phyloP scores from a whole-genome alignment of 257 asterid genomes.

The Salvia splendens region DNA sequence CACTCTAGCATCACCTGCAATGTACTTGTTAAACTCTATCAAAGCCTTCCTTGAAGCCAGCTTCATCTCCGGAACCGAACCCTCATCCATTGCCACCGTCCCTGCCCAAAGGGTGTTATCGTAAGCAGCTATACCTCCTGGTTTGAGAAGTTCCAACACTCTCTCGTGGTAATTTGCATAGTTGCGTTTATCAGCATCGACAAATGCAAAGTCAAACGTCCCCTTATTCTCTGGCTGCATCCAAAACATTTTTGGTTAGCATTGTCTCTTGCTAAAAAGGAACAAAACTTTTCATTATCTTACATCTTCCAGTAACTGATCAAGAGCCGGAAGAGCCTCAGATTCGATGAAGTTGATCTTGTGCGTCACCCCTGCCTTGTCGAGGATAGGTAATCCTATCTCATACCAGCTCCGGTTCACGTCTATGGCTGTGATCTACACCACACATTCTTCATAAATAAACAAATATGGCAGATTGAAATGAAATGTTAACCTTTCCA shows the following conservation, averaged over 20 bases:
- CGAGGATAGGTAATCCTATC: slow-evolving; percentile 53
- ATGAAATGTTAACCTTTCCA: too few relatives aligned
- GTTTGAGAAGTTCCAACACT: slow-evolving; percentile 45
- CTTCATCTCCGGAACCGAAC: slow-evolving; percentile 21
- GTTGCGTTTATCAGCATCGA: slow-evolving; percentile 54
- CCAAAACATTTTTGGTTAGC: neutral
- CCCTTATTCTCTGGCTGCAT: slow-evolving; percentile 1
- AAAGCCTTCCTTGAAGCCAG: neutral
- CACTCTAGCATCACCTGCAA: slow-evolving; percentile 46
- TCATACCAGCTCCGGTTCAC: slow-evolving; percentile 39
- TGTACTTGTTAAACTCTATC: slow-evolving; percentile 44
- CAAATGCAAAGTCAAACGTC: slow-evolving; percentile 55
- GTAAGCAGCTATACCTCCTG: slow-evolving; percentile 50
- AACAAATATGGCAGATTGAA: neutral
- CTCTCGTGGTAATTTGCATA: slow-evolving; percentile 53
- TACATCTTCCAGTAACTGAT: slow-evolving; percentile 46
- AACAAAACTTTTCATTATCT: neutral
- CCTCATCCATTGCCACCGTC: slow-evolving; percentile 41
- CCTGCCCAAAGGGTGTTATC: slow-evolving; percentile 67
- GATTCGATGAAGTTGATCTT: slow-evolving; percentile 58
- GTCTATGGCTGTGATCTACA: slow-evolving; percentile 62
- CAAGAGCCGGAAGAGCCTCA: slow-evolving; percentile 54
- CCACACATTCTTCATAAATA: neutral
- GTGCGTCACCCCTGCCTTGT: slow-evolving; percentile 51
- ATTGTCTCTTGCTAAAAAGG: neutral